Evolutionary conservation across 2,329 filamentous ascomycete species (phyloP), one percentile per base, ranked within the genome.

Genomic region (Leptosphaerulina australis): DNA sequence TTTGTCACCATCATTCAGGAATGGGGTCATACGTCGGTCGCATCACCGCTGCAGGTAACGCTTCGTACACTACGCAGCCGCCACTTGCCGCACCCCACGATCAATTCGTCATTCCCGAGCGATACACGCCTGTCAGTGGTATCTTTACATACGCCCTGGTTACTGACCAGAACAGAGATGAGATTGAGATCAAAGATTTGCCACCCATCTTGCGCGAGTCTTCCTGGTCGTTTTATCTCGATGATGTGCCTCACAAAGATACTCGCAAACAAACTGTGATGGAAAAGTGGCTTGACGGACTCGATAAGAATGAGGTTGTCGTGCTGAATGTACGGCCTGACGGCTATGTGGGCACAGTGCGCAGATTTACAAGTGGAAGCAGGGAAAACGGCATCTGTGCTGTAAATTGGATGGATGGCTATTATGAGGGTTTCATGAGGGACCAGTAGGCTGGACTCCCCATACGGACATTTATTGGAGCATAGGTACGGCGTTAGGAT

Each of bases 191-290:
- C 20, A 78, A 79, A 2, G 81, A 88, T 60, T 74, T 91, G 12
- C 87, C 87, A 0, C 67, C 75, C 0, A 67, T 86, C 17, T 68
- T 90, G 30, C 81, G 86, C 60, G 79, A 83, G 47, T 87, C 85
- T 68, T 79, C 81, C 24, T 91, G 87, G 86, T 88, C 86, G 0
- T 80, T 91, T 52, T 91, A 91, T 66, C 76, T 89, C 0, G 88
- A 91, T 63, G 79, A 89, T 66, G 71, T 84, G 5, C 79, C 82
- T 2, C 76, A 81, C 11, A 77, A 79, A 20, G 80, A 82, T 58
- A 81, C 84, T 45, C 81, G 79, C 24, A 62, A 67, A 11, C 64
- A 71, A 14, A 63, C 53, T 1, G 88, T 84, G 69, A 88, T 83
- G 8, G 80, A 85, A 61, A 90, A 88, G 69, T 91, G 87, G 87